Conservation (phyloP, 2,329 filamentous ascomycete genomes). For the Daldinia sp. region DNA sequence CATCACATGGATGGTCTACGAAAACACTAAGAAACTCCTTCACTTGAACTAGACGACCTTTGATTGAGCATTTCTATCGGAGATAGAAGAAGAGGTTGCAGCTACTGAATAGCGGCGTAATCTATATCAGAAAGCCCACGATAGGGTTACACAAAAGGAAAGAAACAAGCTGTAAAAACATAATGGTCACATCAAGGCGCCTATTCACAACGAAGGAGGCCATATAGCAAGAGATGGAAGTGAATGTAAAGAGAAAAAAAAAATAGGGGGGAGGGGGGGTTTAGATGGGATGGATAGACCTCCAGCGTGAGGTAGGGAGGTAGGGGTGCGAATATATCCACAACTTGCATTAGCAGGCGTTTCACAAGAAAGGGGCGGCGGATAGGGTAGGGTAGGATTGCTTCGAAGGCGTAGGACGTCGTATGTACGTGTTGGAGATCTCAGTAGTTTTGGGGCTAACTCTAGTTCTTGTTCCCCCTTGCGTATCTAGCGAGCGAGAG, state of each 20-base stretch:
- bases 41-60: conserved; percentile 52
- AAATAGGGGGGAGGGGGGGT: background rate
- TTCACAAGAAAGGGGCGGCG: conserved; percentile 17
- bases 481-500: background rate
- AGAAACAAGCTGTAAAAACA: background rate
- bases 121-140: background rate
- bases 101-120: background rate
- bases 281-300: conserved; percentile 29
- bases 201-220: background rate
- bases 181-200: background rate
- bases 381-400: background rate
- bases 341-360: conserved; percentile 36
- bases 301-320: background rate
- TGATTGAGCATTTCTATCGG: background rate
- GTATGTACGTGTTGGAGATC: background rate
- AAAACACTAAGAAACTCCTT: conserved; percentile 83
- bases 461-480: background rate
- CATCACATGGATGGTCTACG: conserved; percentile 93
- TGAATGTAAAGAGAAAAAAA: background rate
- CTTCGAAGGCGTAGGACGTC: background rate
- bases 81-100: background rate
- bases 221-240: background rate
- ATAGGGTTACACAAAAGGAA: background rate
- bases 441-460: background rate
- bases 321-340: conserved; percentile 29